A percentile compares a stretch with the other conserved stretches of the same genome.
Conservation (phyloP, 257 asterid genomes). For the Rehmannia glutinosa region DNA sequence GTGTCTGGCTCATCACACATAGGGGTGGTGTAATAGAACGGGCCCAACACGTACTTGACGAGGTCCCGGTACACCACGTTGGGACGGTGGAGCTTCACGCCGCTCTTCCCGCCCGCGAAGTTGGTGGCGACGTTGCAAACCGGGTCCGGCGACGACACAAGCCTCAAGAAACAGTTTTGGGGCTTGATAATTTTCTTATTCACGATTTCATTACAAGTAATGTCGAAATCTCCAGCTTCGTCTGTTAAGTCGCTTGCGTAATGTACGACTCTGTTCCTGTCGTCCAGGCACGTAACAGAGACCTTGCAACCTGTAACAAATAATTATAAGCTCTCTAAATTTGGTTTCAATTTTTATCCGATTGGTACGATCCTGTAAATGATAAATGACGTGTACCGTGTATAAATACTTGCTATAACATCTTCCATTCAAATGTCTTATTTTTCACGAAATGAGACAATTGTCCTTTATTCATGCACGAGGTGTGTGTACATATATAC, state of each 20-base stretch:
- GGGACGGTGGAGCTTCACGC: conserved; percentile 65
- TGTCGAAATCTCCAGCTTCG: conserved; percentile 50
- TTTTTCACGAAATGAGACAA: too few species aligned
- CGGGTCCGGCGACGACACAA: conserved; percentile 80
- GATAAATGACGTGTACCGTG: too few species aligned
- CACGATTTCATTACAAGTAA: conserved; percentile 32
- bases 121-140: conserved; percentile 78
- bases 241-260: conserved; percentile 78
- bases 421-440: too few species aligned
- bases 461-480: too few species aligned
- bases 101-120: conserved; percentile 74
- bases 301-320: conserved; percentile 60
- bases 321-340: neutral
- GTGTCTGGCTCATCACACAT: conserved; percentile 91
- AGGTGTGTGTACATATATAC: too few species aligned
- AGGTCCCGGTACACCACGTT: conserved; percentile 53
- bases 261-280: conserved; percentile 57
- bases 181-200: conserved; percentile 51
- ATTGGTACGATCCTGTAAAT: too few species aligned
- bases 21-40: conserved; percentile 82
- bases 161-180: conserved; percentile 59
- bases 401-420: too few species aligned
- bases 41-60: conserved; percentile 50
- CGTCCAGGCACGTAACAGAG: conserved; percentile 69
- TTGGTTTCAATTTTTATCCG: neutral